Base-by-base conservation (phyloP, 495 filamentous ascomycete species). In the Penicillium pulvis region DNA sequence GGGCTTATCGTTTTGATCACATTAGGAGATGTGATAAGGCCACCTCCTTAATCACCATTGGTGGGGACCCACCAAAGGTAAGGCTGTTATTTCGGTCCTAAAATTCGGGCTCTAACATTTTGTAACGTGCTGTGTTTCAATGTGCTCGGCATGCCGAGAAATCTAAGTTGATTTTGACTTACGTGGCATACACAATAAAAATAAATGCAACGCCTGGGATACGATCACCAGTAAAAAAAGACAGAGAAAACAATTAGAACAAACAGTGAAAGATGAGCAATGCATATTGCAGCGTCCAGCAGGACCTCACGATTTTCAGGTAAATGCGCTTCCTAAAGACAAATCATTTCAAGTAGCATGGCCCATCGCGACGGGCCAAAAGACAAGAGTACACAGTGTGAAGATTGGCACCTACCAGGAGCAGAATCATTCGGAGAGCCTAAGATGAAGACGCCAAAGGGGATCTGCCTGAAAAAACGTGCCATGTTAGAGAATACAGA, bases 361-460 rank as follows among this genome's bases (percentile, higher is more conserved):
- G 49, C 33, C 31, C 31, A 52, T 36, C 35, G 49, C 33, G 23
- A 52, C 39, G 31, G 31, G 11, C 49, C 17, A 41, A 41, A 20
- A 52, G 31, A 52, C 26, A 28, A 48, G 46, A 24, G 49, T 30
- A 41, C 17, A 52, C 31, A 52, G 41, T 41, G 31, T 41, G 31
- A 39, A 52, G 48, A 65, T 60, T 60, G 67, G 67, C 75, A 78
- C 73, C 75, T 78, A 78, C 74, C 72, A 75, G 62, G 65, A 69
- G 73, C 63, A 76, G 69, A 68, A 60, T 68, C 65, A 67, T 73
- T 68, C 71, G 64, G 66, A 59, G 41, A 61, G 43, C 33, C 66
- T 60, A 66, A 30, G 47, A 47, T 49, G 30, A 60, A 61, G 46
- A 53, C 42, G 66, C 68, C 60, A 57, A 56, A 57, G 28, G 53